Conservation (phyloP, 768 basidiomycete species). For the Baorangia bicolor region DNA sequence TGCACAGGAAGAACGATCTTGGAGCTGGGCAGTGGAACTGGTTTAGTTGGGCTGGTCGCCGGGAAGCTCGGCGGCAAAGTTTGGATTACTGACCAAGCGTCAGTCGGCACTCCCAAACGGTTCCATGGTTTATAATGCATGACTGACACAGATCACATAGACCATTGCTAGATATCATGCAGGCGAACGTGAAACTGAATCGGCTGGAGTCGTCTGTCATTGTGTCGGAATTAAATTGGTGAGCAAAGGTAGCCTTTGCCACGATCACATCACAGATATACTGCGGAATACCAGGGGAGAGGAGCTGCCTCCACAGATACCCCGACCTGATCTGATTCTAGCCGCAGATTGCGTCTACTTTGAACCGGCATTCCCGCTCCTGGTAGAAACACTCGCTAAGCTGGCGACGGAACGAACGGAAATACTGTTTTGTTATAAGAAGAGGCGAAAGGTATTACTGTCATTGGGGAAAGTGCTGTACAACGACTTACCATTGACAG, state of each 20-base stretch:
- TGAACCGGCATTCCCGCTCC: conserved; percentile 86
- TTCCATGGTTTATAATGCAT: neutral
- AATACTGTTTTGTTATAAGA: conserved; percentile 91
- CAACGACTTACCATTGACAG: conserved; percentile 37
- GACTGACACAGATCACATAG: conserved; percentile 40
- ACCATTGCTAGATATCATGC: conserved; percentile 77
- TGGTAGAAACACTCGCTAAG: conserved; percentile 74
- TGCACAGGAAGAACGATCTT: conserved; percentile 60
- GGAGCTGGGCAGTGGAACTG: conserved; percentile 91
- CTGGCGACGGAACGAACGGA: conserved; percentile 59
- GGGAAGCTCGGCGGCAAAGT: conserved; percentile 66
- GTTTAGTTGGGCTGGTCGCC: conserved; percentile 86
- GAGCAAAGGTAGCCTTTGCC: conserved; percentile 24
- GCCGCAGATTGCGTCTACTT: conserved; percentile 97
- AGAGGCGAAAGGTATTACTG: conserved; percentile 72
- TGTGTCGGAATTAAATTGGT: conserved; percentile 85
- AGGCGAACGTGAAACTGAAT: conserved; percentile 69
- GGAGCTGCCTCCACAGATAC: conserved; percentile 45
- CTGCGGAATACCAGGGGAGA: conserved; percentile 55
- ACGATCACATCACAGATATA: neutral
- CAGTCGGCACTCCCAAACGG: conserved; percentile 37
- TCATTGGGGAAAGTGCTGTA: neutral
- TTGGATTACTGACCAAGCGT: conserved; percentile 91
- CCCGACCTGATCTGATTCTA: conserved; percentile 66
- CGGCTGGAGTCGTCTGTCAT: conserved; percentile 47